Conservation (phyloP, 176 grass and related monocot species). For the Oryza rufipogon region DNA sequence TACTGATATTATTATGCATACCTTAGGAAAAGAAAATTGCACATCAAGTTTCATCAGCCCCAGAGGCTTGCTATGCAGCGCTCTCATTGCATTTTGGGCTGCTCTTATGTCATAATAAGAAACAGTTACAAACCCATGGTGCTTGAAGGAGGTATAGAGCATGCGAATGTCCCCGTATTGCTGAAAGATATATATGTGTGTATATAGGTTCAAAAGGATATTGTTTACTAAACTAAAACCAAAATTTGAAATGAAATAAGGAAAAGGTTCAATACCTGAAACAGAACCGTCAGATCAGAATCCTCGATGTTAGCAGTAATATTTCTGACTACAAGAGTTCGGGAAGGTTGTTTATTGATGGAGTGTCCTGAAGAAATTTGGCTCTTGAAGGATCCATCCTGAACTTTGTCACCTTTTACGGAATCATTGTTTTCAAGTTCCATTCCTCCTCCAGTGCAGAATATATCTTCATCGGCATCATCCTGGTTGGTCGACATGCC, state of each 20-base stretch:
- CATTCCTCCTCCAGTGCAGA: slow-evolving; percentile 72
- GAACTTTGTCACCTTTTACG: slow-evolving; percentile 36
- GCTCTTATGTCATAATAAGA: slow-evolving; percentile 75
- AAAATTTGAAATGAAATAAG: background rate
- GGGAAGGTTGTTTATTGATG: slow-evolving; percentile 51
- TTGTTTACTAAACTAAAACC: background rate
- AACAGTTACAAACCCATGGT: slow-evolving; percentile 61
- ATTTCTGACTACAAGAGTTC: slow-evolving; percentile 70
- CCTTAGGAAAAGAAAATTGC: slow-evolving; percentile 69
- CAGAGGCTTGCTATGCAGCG: slow-evolving; percentile 58
- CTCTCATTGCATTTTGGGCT: slow-evolving; percentile 55
- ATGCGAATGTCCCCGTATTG: slow-evolving; percentile 69
- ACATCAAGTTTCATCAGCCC: slow-evolving; percentile 59
- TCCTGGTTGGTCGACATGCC: slow-evolving; percentile 49
- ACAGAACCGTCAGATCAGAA: slow-evolving; percentile 54
- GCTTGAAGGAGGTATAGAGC: slow-evolving; percentile 63
- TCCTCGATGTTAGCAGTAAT: slow-evolving; percentile 55
- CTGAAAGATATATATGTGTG: slow-evolving; percentile 31
- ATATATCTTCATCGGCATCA: slow-evolving; percentile 82
- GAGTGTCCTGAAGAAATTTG: slow-evolving; percentile 47
- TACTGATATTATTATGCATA: slow-evolving; percentile 31
- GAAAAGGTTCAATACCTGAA: slow-evolving; percentile 50
- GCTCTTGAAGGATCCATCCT: slow-evolving; percentile 40
- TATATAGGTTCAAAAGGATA: slow-evolving; percentile 21
- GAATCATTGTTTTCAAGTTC: slow-evolving; percentile 68